These are phyloP conservation scores for Colletotrichum sp. DNA, from an alignment of 2,329 filamentous ascomycete genomes.

Conservation along the genomic window DNA sequence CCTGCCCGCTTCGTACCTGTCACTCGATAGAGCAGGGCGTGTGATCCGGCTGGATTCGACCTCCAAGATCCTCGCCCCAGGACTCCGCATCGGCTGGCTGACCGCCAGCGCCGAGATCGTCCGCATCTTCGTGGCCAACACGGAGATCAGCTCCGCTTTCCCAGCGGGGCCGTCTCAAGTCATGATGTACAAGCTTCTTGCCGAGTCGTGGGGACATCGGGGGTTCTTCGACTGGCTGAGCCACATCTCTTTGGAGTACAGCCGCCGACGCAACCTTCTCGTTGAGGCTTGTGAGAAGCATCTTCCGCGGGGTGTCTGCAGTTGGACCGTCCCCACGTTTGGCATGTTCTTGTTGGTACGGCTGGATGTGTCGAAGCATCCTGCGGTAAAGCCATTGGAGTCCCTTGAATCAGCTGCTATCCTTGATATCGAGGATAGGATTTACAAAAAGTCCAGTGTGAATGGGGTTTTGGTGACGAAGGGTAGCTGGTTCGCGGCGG, in stretches of 20 bases:
- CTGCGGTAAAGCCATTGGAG: rapidly evolving
- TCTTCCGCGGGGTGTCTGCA: neutral
- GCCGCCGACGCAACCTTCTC: neutral
- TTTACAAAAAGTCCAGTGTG: neutral
- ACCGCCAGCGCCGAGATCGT: neutral
- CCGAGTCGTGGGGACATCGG: neutral
- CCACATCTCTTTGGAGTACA: neutral
- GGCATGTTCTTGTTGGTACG: neutral
- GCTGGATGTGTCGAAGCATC: neutral
- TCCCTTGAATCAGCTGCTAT: rapidly evolving
- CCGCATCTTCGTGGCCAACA: neutral
- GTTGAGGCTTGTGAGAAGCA: neutral
- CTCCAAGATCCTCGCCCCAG: neutral
- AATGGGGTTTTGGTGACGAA: neutral
- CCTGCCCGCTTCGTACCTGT: neutral
- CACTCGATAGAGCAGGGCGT: rapidly evolving
- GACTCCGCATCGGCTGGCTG: neutral
- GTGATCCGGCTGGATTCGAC: neutral
- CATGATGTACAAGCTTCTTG: neutral
- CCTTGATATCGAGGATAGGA: neutral
- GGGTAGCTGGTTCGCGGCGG: neutral
- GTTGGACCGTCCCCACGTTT: neutral
- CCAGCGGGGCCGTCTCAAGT: neutral
- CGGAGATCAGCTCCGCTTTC: neutral
- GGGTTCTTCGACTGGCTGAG: neutral